phyloP scores from a whole-genome alignment of 192 early-diverging fungal genomes.

The Gamsiella multidivaricata region DNA sequence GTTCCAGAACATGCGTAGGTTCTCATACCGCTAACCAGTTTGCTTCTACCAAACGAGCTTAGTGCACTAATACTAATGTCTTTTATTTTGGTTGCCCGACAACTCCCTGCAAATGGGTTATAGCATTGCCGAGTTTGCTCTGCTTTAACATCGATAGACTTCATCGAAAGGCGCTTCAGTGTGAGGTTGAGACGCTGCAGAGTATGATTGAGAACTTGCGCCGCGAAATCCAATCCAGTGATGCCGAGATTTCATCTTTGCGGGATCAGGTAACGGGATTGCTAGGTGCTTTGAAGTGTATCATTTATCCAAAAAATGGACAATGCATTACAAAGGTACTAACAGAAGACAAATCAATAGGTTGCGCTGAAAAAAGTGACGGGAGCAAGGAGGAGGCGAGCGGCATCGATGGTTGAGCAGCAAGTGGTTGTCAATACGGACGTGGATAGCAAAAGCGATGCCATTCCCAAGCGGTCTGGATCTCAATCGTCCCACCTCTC shows the following conservation, averaged over 20 bases:
- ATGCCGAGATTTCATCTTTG: conserved; percentile 51
- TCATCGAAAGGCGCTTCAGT: conserved; percentile 52
- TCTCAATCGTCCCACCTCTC: conserved; percentile 36
- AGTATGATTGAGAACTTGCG: conserved; percentile 52
- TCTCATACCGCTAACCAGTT: background rate
- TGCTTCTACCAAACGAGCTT: too few species aligned
- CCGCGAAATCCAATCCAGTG: conserved; percentile 45
- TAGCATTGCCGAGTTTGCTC: conserved; percentile 66
- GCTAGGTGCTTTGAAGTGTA: background rate
- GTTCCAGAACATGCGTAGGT: conserved; percentile 74
- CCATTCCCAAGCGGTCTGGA: conserved; percentile 17
- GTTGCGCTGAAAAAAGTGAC: conserved; percentile 46
- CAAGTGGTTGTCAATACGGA: conserved; percentile 36
- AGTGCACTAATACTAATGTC: too few species aligned
- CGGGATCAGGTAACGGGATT: conserved; percentile 38
- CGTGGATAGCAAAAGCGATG: conserved; percentile 18
- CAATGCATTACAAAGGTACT: background rate
- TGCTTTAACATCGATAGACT: conserved; percentile 66
- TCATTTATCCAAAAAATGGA: background rate
- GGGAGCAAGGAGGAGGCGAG: conserved; percentile 41
- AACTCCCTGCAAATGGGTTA: too few species aligned
- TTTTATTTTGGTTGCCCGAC: too few species aligned
- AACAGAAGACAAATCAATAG: conserved; percentile 6
- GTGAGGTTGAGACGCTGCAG: conserved; percentile 49
- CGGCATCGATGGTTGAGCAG: conserved; percentile 49